Conservation (phyloP, 768 basidiomycete species). For the Rhizopogon sp. region DNA sequence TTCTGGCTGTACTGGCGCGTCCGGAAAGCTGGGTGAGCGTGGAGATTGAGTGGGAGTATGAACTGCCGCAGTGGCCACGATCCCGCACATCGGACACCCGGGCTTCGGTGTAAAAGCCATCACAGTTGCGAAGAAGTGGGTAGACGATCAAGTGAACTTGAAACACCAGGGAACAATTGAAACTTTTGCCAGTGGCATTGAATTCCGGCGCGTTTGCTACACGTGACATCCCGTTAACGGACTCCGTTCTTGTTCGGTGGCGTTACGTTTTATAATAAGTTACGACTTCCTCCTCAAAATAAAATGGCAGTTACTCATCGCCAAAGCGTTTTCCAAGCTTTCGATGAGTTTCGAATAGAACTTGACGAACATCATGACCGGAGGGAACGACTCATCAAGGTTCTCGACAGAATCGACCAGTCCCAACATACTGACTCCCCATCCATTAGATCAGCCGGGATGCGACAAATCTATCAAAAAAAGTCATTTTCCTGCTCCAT, state of each 20-base stretch:
- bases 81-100: slow-evolving; percentile 76
- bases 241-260: too few species aligned
- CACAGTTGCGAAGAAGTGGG: neutral
- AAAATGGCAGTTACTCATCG: neutral
- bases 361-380: slow-evolving; percentile 84
- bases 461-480: slow-evolving; percentile 88
- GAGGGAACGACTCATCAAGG: slow-evolving; percentile 89
- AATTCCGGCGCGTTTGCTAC: too few species aligned
- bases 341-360: slow-evolving; percentile 61
- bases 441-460: slow-evolving; percentile 68
- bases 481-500: slow-evolving; percentile 89
- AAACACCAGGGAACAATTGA: too few species aligned
- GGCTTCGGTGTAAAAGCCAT: slow-evolving; percentile 58
- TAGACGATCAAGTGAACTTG: neutral
- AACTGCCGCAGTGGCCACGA: slow-evolving; percentile 49
- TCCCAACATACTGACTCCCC: slow-evolving; percentile 3
- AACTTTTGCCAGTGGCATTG: too few species aligned
- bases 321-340: slow-evolving; percentile 22
- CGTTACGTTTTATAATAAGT: too few species aligned
- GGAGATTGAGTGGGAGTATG: slow-evolving; percentile 40
- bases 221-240: neutral
- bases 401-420: slow-evolving; percentile 18
- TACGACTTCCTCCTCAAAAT: too few species aligned
- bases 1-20: slow-evolving; percentile 47
- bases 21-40: slow-evolving; percentile 40